Percentiles rank a stretch among this genome's conserved stretches.
phyloP scores from a whole-genome alignment of 2,329 filamentous ascomycete genomes.

The Tolypocladium capitatum region DNA sequence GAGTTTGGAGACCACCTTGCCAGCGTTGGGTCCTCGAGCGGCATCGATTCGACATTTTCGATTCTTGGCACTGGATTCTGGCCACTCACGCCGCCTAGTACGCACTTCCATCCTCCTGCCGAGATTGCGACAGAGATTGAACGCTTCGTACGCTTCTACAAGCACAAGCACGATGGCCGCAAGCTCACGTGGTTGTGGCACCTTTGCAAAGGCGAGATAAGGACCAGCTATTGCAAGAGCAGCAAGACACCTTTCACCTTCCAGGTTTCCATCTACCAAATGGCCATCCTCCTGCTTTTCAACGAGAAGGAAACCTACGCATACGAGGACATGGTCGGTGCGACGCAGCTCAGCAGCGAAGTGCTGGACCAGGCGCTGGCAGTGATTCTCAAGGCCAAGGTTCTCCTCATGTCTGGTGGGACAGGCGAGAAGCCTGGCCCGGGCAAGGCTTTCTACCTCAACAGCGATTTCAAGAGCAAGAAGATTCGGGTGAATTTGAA shows the following conservation, averaged over 20 bases:
- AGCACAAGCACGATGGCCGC: constrained; percentile 88
- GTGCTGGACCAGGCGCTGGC: constrained; percentile 74
- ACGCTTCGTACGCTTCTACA: constrained; percentile 82
- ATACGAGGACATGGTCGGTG: constrained; percentile 77
- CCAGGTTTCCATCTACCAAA: constrained; percentile 95
- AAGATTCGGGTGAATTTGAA: constrained; percentile 97
- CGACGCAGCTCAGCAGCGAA: constrained; percentile 68
- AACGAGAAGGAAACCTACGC: constrained; percentile 78
- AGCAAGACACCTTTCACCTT: constrained; percentile 90
- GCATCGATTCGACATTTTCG: constrained; percentile 75
- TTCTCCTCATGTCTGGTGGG: constrained; percentile 59
- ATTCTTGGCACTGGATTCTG: constrained; percentile 95
- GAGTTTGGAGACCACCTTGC: constrained; percentile 71
- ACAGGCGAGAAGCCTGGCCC: constrained; percentile 58
- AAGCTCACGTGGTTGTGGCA: constrained; percentile 99
- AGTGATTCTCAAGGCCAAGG: constrained; percentile 87
- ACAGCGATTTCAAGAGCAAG: constrained; percentile 95
- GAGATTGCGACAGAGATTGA: constrained; percentile 82
- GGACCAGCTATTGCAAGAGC: constrained; percentile 80
- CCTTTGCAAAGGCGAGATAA: constrained; percentile 92
- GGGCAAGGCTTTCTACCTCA: constrained; percentile 70
- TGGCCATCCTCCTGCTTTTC: constrained; percentile 89
- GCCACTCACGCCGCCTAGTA: constrained; percentile 78
- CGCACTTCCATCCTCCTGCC: constrained; percentile 74
- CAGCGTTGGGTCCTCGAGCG: constrained; percentile 43